phyloP scores from a whole-genome alignment of 1,284 basidiomycete species.

The Mixia osmundae region DNA sequence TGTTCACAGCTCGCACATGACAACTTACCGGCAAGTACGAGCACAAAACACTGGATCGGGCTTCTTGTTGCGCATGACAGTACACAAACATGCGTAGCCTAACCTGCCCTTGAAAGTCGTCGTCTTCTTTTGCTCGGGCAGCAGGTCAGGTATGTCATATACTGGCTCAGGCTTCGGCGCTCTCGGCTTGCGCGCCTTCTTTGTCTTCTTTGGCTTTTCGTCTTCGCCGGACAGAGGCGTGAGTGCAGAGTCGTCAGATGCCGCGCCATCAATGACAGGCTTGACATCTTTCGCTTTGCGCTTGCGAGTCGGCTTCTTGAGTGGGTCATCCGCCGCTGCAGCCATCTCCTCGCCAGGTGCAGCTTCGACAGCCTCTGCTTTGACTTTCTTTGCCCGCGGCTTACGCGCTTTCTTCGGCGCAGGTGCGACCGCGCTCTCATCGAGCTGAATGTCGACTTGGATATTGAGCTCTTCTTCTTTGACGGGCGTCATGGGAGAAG shows the following conservation, averaged over 20 bases:
- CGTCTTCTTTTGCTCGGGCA: constrained; percentile 19
- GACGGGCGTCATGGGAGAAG: no score
- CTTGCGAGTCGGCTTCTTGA: constrained; percentile 1
- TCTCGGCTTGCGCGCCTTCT: constrained; percentile 27
- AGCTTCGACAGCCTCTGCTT: constrained; percentile 1
- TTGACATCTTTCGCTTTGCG: constrained; percentile 1
- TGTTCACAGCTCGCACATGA: not conserved
- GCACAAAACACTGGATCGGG: constrained; percentile 50
- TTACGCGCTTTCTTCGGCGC: no score
- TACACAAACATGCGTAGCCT: constrained; percentile 51
- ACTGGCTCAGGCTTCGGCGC: constrained; percentile 31
- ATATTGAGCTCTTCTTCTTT: no score
- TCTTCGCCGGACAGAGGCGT: constrained; percentile 4
- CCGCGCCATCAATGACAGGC: not conserved
- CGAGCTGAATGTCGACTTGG: no score
- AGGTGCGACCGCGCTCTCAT: no score
- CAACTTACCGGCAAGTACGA: constrained; percentile 29
- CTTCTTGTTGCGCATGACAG: constrained; percentile 43
- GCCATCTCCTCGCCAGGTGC: not conserved
- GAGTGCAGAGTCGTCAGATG: constrained; percentile 1
- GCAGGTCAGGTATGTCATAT: constrained; percentile 41
- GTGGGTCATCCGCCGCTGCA: constrained; percentile 1
- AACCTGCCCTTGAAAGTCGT: constrained; percentile 29
- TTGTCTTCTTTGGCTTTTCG: constrained; percentile 23
- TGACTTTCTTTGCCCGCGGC: constrained; percentile 2